Conservation (phyloP, 163 green algal genomes). For the Scenedesmus sp. region DNA sequence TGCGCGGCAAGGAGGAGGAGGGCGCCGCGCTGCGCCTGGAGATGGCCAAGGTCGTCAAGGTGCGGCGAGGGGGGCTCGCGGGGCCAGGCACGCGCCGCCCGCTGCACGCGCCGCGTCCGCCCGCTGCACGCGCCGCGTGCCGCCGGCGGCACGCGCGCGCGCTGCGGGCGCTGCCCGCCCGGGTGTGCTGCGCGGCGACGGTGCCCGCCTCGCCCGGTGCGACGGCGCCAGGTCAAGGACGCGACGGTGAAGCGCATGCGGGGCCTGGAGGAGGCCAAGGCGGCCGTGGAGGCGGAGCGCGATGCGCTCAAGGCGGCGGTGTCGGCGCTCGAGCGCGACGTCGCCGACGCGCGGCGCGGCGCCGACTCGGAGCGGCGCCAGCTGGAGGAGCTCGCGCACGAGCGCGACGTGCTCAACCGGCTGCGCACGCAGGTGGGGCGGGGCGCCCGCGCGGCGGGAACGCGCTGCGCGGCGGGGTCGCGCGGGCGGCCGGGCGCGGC, state of each 20-base stretch:
- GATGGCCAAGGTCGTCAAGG: slow-evolving; percentile 62
- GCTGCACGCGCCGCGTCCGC: not conserved
- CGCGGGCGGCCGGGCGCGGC: too few species aligned
- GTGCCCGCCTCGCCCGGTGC: slow-evolving; percentile 53
- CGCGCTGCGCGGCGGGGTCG: too few species aligned
- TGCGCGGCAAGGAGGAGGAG: slow-evolving; percentile 89
- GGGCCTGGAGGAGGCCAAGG: slow-evolving; percentile 68
- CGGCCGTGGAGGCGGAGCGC: slow-evolving; percentile 73
- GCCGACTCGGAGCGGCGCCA: slow-evolving; percentile 61
- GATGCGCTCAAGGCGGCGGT: slow-evolving; percentile 64
- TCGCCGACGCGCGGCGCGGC: slow-evolving; percentile 56
- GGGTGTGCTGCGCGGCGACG: too few species aligned
- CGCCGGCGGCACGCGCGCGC: not conserved
- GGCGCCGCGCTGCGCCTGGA: slow-evolving; percentile 70
- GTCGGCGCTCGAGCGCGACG: slow-evolving; percentile 69
- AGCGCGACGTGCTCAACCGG: slow-evolving; percentile 92
- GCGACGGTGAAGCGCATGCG: slow-evolving; percentile 79
- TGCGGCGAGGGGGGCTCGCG: too few species aligned
- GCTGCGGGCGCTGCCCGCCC: not conserved
- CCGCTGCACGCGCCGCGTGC: not conserved
- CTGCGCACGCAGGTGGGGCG: slow-evolving; percentile 69
- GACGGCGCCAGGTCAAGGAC: slow-evolving; percentile 43
- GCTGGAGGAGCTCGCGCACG: slow-evolving; percentile 71
- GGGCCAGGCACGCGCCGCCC: not conserved
- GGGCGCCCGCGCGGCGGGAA: too few species aligned